Base-by-base conservation (phyloP, 106 monocot species). In the Ottelia alismoides region DNA sequence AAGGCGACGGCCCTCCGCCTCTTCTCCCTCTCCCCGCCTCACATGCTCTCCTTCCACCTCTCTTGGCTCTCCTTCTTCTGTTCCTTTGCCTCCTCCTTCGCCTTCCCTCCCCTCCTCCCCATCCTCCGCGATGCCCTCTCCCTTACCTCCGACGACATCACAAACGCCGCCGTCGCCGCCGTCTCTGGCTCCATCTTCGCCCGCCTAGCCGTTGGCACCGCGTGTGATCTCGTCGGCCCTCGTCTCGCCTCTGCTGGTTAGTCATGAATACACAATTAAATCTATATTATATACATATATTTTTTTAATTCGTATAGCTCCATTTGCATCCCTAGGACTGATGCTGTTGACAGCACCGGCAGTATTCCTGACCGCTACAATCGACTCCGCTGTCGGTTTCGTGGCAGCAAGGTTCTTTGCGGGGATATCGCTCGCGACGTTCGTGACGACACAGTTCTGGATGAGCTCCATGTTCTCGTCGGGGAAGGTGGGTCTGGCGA, bases 391-490 rank as follows among this genome's bases (percentile, higher is more conserved):
- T 18, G 11, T 56, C 20, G 18, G 27, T 2, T 86, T 27, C 70
- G 68, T 86, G 18, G 59, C 81, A 27, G 85, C 57, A 22, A 69
- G 85, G 30, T 86, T 86, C 76, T 81, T 86, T 64, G 81, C 80
- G 16, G 85, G 85, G n/a, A n/a, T n/a, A n/a, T 77, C 80, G 25
- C 70, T 87, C 17, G 86, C 86, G 9, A 57, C 86, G 14, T 87
- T 87, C 56, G 81, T 87, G 31, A 77, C 86, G 20, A 58, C 65
- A 25, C 86, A 87, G 58, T 87, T 63, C 56, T 87, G 86, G 86
- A 87, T 87, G 86, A 87, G 86, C 71, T 81, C 86, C 59, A 77
- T 87, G 77, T 87, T 87, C 71, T 78, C 85, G 17, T 17, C 77
- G 0, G 61, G 68, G 20, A 77, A 65, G 49, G 85, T 86, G 4